Percentiles rank a stretch among this genome's conserved stretches.
Conservation (phyloP, 2,329 filamentous ascomycete species). For the Elsinoe ampelina region DNA sequence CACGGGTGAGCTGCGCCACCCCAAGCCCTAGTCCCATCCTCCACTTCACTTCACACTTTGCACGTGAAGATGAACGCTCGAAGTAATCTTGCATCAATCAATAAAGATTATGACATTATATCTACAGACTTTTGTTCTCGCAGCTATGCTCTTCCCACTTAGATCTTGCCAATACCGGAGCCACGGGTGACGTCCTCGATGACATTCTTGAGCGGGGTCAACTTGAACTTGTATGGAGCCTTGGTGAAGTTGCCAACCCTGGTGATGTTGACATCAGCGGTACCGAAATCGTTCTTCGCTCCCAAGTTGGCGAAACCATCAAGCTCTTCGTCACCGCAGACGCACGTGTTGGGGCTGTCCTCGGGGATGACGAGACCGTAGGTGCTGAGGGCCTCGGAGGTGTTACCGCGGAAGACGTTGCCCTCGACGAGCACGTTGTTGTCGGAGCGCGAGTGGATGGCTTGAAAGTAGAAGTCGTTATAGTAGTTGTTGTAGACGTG, state of each 20-base stretch:
- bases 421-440: constrained; percentile 43
- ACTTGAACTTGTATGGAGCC: constrained; percentile 41
- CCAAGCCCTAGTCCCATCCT: too few species aligned
- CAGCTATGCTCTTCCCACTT: background rate
- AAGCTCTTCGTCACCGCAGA: constrained; percentile 45
- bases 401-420: constrained; percentile 41
- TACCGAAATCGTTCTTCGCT: constrained; percentile 43
- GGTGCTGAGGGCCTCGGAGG: constrained; percentile 42
- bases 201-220: constrained; percentile 40
- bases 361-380: constrained; percentile 48
- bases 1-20: too few species aligned
- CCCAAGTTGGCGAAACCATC: constrained; percentile 48
- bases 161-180: constrained; percentile 39
- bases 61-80: too few species aligned
- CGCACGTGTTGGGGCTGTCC: constrained; percentile 46
- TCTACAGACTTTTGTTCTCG: background rate
- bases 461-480: constrained; percentile 40
- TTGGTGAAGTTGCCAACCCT: constrained; percentile 41
- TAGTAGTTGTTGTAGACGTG: constrained; percentile 45
- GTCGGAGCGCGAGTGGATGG: constrained; percentile 41
- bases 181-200: constrained; percentile 35
- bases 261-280: constrained; percentile 43
- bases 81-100: background rate
- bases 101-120: background rate
- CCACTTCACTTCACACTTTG: too few species aligned